Evolutionary conservation across 2,329 filamentous ascomycete genomes (phyloP), one percentile per base, ranked within the genome.

Genomic region (Verticillium alfalfae): DNA sequence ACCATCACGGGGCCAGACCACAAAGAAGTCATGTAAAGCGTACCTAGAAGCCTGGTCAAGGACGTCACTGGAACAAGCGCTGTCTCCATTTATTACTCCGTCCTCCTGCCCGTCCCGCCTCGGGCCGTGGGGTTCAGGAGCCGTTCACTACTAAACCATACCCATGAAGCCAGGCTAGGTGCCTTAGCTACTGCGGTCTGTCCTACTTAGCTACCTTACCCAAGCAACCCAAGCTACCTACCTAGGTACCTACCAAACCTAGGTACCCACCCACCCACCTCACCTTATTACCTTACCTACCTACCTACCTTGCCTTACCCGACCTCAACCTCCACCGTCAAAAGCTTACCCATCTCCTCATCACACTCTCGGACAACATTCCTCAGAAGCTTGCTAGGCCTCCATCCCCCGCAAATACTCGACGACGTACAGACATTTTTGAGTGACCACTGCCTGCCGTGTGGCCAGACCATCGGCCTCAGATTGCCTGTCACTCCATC

Each of bases 61-160:
- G 54, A 56, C 54, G 54, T 56, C 54, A 56, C 54, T 56, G 34
- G 54, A 31, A 34, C 54, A 56, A 56, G 54, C 54, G 55, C 55
- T 34, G 36, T 34, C 36, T 37, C 55, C 55, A 57, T 57, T 57
- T 57, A 57, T 57, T 57, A 57, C 34, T 57, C 55, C 55, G 55
- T 37, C 22, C 34, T 38, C 22, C 55, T 37, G 55, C 55, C 55
- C 55, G 55, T 57, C 55, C 55, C 55, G 55, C 36, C 55, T 57
- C 55, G 55, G 55, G 37, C 55, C 55, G 55, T 34, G 55, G 55
- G 55, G 55, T 57, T 18, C 55, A 38, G 55, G 34, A 16, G 34
- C 55, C 36, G 55, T 56, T 34, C 13, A 38, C 34, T 22, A 22
- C 34, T 18, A 12, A 12, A 52, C 45, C 45, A 22, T 5, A 49